Evolutionary conservation across 257 asterid genomes (phyloP), one percentile per base, ranked within the genome.

Genomic region (Cynanchum wilfordii): DNA sequence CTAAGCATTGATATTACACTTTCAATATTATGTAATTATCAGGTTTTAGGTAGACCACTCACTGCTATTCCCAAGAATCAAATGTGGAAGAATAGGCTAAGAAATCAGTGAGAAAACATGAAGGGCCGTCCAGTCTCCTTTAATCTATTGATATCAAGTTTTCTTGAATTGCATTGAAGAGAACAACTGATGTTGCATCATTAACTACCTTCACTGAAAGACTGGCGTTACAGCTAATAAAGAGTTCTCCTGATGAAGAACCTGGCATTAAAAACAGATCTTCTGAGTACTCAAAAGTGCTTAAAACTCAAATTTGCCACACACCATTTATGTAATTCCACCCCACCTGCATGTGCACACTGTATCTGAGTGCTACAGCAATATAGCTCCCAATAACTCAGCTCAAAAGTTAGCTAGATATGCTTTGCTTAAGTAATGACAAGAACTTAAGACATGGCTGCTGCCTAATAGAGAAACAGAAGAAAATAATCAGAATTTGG

Each of bases 121-220:
- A 69, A 76, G 66, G n/a, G 87, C 92, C 47, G 90, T 84, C 96
- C 90, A 78, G 56, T n/a, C n/a, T n/a, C 96, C 95, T 60, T 83
- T 89, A 63, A 88, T 22, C 73, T 83, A 78, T 73, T 65, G 47
- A 89, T 89, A 73, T 94, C 92, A 54, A 91, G 83, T 93, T 91
- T 89, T n/a, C n/a, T 80, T 94, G 98, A 66, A 94, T 74, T 38
- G 98, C 96, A 72, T 94, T 89, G 82, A 91, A 94, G 51, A 94
- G 89, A 47, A 94, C 98, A 71, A 94, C 98, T 59, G 98, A 86
- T 45, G 98, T 89, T 38, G 98, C 98, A 83, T 94, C 98, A 77
- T 94, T 94, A 51, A 94, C 98, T 42, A 94, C 98, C 98, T 85
- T 94, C 98, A 63, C 98, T 97, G n/a, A 47, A 94, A 94, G 69